A percentile compares a stretch with the other conserved stretches of the same genome.
Conservation (phyloP, 345 rosid genomes). For the Physaria fendleri region DNA sequence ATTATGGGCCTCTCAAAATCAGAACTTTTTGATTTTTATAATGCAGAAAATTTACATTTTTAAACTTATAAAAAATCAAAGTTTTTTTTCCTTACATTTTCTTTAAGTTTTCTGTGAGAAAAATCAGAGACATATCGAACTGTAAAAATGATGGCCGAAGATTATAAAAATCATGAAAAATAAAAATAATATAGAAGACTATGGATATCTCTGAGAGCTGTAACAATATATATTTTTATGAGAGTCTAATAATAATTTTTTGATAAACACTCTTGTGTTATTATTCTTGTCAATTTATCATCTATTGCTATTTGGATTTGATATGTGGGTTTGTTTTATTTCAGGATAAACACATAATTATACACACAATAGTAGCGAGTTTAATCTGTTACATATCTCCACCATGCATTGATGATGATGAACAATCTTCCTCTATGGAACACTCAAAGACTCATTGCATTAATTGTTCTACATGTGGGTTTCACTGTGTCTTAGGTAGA, state of each 20-base stretch:
- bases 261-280: neutral
- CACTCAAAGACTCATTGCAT: constrained; percentile 50
- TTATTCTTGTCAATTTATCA: too few relatives aligned
- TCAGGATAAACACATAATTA: constrained; percentile 84
- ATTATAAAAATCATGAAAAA: too few relatives aligned
- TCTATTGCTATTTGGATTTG: too few relatives aligned
- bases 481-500: too few relatives aligned
- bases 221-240: too few relatives aligned
- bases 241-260: too few relatives aligned
- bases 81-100: neutral
- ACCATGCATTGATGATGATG: constrained; percentile 33
- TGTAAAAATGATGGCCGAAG: too few relatives aligned
- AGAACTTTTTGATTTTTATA: neutral
- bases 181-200: too few relatives aligned
- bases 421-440: constrained; percentile 61
- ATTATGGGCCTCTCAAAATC: neutral
- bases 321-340: neutral
- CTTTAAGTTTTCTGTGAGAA: neutral
- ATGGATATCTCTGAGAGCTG: too few relatives aligned
- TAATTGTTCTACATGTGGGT: constrained; percentile 59
- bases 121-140: too few relatives aligned
- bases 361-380: constrained; percentile 67
- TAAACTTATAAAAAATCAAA: neutral
- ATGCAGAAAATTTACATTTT: too few relatives aligned
- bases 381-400: constrained; percentile 42